phyloP scores from a whole-genome alignment of 1,139 yeast genomes.

The Wickerhamomyces sp. region DNA sequence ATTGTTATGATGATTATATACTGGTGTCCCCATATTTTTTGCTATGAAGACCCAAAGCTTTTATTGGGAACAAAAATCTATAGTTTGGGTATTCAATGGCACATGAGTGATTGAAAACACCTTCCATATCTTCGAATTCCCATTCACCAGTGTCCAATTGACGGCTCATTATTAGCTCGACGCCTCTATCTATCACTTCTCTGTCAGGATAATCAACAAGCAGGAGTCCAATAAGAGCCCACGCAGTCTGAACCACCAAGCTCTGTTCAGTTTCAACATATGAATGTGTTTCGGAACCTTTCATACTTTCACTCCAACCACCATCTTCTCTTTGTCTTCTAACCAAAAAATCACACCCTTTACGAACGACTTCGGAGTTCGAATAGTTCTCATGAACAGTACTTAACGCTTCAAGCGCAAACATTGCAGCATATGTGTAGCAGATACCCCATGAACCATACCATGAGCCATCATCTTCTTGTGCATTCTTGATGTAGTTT shows the following conservation, averaged over 20 bases:
- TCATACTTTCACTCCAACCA: conserved; percentile 95
- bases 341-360: conserved; percentile 82
- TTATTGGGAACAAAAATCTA: conserved; percentile 83
- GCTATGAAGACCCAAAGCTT: conserved; percentile 79
- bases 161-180: conserved; percentile 56
- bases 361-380: conserved; percentile 56
- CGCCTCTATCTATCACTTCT: conserved; percentile 57
- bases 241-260: conserved; percentile 84
- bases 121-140: conserved; percentile 82
- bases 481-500: conserved; percentile 61
- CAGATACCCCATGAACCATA: conserved; percentile 99
- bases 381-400: conserved; percentile 61
- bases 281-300: conserved; percentile 73
- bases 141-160: conserved; percentile 82
- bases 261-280: conserved; percentile 66
- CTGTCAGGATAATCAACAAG: conserved; percentile 77
- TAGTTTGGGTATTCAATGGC: conserved; percentile 97
- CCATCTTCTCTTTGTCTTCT: conserved; percentile 80
- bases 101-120: conserved; percentile 92
- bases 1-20: no score
- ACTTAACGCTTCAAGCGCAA: conserved; percentile 87
- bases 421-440: conserved; percentile 95
- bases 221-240: conserved; percentile 83
- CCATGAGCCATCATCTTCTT: conserved; percentile 87
- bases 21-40: conserved; percentile 10